Base-by-base conservation (phyloP, 768 basidiomycete genomes). In the Auricularia auricula-judae region DNA sequence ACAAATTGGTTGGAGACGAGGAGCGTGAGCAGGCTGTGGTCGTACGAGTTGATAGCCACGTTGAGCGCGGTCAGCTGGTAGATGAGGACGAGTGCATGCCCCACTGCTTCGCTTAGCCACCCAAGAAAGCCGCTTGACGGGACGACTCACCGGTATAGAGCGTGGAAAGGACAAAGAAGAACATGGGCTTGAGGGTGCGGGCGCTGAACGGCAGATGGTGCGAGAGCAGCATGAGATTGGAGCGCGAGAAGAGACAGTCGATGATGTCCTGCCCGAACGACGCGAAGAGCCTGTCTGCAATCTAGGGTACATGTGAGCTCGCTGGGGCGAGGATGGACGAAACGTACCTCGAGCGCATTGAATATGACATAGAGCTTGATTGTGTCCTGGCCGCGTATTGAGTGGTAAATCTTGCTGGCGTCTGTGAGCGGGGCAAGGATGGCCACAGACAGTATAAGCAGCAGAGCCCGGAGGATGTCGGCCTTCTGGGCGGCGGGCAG, bases 351-450 rank as follows among this genome's bases (percentile, higher is more conserved):
- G 5, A 99, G 81, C 11, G 94, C 95, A 74, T 98, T 98, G 77
- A 98, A 99, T 62, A 99, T 96, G 66, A 99, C 97, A 77, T 98
- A 98, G 61, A 99, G 76, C 77, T 98, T 99, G 78, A 99, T 96
- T 2, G 93, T 97, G 69, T 99, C 97, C 75, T 98, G 97, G 0
- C 95, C 96, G 23, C 97, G 86, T 64, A 99, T 98, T 16, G 88
- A 89, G 71, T 99, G 97, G 70, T 99, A 99, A 68, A 99, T 96
- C 78, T 95, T 94, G 75, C 93, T 96, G 10, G 93, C 90, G 72
- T 99, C 96, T 5, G 95, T 94, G 47, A 94, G 80, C 1, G 89
- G 87, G 39, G 86, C 81, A 3, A 98, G 79, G 23, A 95, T 81
- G 18, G 85, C 68, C 59, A 94, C 81, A 0, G 94, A 90, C 34